Evolutionary conservation across 129 eudicot species (phyloP), one percentile per base, ranked within the genome.

Genomic region (Flaveria robusta): DNA sequence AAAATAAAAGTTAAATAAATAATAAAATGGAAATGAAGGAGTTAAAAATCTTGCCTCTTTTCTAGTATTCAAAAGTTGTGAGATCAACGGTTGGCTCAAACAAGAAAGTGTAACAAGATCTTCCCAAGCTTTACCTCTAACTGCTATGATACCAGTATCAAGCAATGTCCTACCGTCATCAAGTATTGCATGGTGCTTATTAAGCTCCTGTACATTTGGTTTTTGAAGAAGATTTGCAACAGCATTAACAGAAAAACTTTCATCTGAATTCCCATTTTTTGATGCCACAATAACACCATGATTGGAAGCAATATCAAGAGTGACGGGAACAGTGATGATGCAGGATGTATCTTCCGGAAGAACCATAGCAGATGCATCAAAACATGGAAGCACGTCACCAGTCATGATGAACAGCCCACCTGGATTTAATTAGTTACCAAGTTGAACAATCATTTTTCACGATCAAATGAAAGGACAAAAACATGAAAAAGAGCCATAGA

Each of bases 301-400:
- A 77, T 91, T 95, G 71, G 94, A 83, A 85, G 99, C 97, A 62
- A 95, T 81, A 82, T 95, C 97, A 69, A 95, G 97, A 24, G 99
- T 89, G 75, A 95, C 87, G 70, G 97, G 99, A 29, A 91, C 99
- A 55, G 97, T 95, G 55, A 95, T 80, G 66, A 95, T 91, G 86
- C 94, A 89, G 27, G 97, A 78, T 9, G 94, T 63, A 82, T 91
- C 94, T 37, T 91, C 96, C 1, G 96, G 96, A 83, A 95, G 97
- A 78, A 89, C 88, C 90, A 95, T 84, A 22, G 77, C 73, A 69
- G 85, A 91, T 79, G 99, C 99, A 89, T 95, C 94, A 87, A 95
- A 95, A 82, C 93, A 91, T 19, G 99, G 99, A 86, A 95, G 96
- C 82, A 95, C 99, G 78, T 95, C 99, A 64, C 99, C 99, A 8